Percentiles rank a stretch among this genome's conserved stretches.
phyloP scores from a whole-genome alignment of 1,284 basidiomycete genomes.

The Serendipita sp. region DNA sequence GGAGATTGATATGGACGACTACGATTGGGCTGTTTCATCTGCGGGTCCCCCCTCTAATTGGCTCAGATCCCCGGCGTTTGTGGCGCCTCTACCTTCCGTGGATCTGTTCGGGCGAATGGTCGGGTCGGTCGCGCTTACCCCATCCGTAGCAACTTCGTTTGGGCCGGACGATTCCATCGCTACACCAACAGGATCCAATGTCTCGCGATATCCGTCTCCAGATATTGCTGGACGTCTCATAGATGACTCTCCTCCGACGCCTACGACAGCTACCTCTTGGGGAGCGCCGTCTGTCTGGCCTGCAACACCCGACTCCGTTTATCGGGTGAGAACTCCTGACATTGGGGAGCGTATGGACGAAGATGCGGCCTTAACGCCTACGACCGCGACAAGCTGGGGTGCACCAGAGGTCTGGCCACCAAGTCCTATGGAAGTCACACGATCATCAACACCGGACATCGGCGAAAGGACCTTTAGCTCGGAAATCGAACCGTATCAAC shows the following conservation, averaged over 20 bases:
- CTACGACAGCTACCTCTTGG: slow-evolving; percentile 29
- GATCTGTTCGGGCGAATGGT: slow-evolving; percentile 38
- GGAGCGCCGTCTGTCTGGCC: slow-evolving; percentile 24
- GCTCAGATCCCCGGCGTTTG: slow-evolving; percentile 25
- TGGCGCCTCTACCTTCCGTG: slow-evolving; percentile 31
- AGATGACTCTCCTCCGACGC: slow-evolving; percentile 34
- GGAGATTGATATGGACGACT: slow-evolving; percentile 40
- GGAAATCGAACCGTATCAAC: background rate
- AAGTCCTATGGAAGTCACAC: background rate
- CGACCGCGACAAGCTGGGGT: slow-evolving; percentile 32
- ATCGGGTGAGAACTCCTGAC: background rate
- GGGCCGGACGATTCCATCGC: slow-evolving; percentile 24
- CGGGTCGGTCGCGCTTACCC: slow-evolving; percentile 46
- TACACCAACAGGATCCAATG: slow-evolving; percentile 17
- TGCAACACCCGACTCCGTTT: background rate
- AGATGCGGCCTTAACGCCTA: slow-evolving; percentile 32
- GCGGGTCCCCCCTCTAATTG: slow-evolving; percentile 32
- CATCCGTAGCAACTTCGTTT: slow-evolving; percentile 30
- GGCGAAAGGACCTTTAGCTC: background rate
- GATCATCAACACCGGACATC: background rate
- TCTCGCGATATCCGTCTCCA: slow-evolving; percentile 25
- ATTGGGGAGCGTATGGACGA: slow-evolving; percentile 34
- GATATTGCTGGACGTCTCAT: slow-evolving; percentile 36
- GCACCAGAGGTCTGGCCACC: slow-evolving; percentile 29
- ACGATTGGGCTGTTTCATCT: slow-evolving; percentile 54